Base-by-base conservation (phyloP, 352 stramenopile species). In the Globisporangium sylvaticum region DNA sequence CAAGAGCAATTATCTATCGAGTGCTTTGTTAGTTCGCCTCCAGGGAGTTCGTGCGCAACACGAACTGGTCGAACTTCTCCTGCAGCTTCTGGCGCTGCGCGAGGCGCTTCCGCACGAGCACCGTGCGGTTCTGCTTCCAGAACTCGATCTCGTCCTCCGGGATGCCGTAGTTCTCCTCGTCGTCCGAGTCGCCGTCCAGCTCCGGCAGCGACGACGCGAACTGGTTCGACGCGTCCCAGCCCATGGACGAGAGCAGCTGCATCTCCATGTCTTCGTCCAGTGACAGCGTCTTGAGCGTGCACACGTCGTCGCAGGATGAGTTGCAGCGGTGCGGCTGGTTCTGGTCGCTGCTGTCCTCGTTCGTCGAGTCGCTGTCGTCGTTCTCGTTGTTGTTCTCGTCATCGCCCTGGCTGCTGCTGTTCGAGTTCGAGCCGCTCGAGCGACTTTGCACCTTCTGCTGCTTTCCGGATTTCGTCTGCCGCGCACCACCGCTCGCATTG, bases 21-120 rank as follows among this genome's bases (percentile, higher is more conserved):
- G 25, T 18, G 12, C 15, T 3, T 42, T 25, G 5, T 70, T 29
- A 66, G 58, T 71, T 66, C 25, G 70, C 66, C 20, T 68, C 73
- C 12, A 73, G 66, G 46, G 82, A 87, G 62, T 79, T 90, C 27
- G 82, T 81, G 58, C 87, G 87, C 70, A 88, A 64, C 56, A 95
- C 84, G 58, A 95, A 89, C 62, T 91, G 82, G 68, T 95, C 81
- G 62, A 95, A 95, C 62, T 87, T 84, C 70, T 95, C 82, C 69
- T 94, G 87, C 27, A 95, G 72, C 71, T 91, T 90, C 74, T 93
- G 85, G 27, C 87, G 84, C 63, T 95, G 85, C 9, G 82, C 87
- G 65, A 90, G 75, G 32, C 87, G 84, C 73, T 90, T 89, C 39
- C 83, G 77, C 63, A 89, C 85, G 44, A 95, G 78, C 60, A 68